Percentiles rank a stretch among this genome's conserved stretches.
Conservation (phyloP, 768 basidiomycete genomes). For the Rhodotorula sphaerocarpa region DNA sequence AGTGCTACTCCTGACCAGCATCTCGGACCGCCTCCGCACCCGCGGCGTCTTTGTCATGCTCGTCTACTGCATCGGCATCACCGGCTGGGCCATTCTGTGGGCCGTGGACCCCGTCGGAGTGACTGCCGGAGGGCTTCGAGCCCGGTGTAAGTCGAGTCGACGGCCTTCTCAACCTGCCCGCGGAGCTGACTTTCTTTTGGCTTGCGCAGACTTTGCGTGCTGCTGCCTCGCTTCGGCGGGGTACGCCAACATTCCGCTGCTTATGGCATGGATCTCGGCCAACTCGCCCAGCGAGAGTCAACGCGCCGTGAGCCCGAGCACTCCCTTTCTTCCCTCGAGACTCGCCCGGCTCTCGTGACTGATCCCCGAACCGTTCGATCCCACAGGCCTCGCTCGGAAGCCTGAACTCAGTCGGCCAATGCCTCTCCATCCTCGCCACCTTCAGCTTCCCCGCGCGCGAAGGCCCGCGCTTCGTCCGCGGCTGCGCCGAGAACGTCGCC, state of each 20-base stretch:
- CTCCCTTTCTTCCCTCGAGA: no score
- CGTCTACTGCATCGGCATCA: conserved; percentile 42
- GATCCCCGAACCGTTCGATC: no score
- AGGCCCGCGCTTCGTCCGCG: conserved; percentile 44
- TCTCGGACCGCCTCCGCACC: conserved; percentile 22
- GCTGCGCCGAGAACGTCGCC: conserved; percentile 43
- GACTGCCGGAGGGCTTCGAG: conserved; percentile 32
- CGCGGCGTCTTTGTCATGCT: conserved; percentile 38
- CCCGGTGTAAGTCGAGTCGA: conserved; percentile 38
- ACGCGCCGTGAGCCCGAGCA: conserved; percentile 40
- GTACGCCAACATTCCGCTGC: conserved; percentile 5
- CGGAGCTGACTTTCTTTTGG: no score
- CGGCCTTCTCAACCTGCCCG: no score
- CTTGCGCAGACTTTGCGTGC: conserved; percentile 44
- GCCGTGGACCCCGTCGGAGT: conserved; percentile 38
- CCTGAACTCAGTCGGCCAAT: conserved; percentile 44
- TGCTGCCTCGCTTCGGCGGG: conserved; percentile 41
- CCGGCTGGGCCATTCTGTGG: conserved; percentile 44
- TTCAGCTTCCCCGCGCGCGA: conserved; percentile 43
- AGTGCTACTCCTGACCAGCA: conserved; percentile 27
- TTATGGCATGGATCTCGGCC: conserved; percentile 42
- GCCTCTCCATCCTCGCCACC: conserved; percentile 41
- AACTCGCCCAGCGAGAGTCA: conserved; percentile 43
- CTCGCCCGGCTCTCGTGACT: neutral
- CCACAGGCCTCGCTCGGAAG: conserved; percentile 39